A percentile compares a stretch with the other conserved stretches of the same genome.
These are phyloP conservation scores for Fusarium succisae DNA, from an alignment of 2,329 filamentous ascomycete genomes.

Conservation along the genomic window DNA sequence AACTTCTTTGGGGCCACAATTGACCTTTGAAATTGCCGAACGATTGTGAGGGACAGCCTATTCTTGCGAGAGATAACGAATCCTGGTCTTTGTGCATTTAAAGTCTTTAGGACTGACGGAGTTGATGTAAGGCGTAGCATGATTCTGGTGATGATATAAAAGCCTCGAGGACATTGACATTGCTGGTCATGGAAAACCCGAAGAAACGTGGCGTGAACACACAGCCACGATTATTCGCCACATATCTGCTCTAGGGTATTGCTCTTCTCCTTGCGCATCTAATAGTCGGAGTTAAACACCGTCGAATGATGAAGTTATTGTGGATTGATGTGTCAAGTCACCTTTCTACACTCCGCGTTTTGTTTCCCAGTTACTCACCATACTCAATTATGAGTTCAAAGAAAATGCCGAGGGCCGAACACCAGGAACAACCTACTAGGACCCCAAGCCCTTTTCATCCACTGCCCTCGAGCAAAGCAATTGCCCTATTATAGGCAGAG, in stretches of 20 bases:
- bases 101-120: too few relatives aligned
- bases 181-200: not conserved
- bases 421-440: fast-evolving
- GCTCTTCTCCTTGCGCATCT: not conserved
- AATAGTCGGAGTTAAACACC: not conserved
- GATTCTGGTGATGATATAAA: not conserved
- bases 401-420: not conserved
- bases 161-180: not conserved
- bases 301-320: not conserved
- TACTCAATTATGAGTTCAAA: fast-evolving
- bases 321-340: fast-evolving
- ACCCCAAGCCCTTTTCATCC: fast-evolving
- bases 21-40: not conserved
- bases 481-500: too few relatives aligned
- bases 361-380: fast-evolving
- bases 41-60: not conserved
- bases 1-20: not conserved
- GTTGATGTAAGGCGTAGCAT: not conserved
- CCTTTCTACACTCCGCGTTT: too few relatives aligned
- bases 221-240: conserved; percentile 1
- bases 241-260: not conserved
- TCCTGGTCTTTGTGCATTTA: fast-evolving
- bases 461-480: fast-evolving
- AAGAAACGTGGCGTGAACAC: not conserved
- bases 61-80: fast-evolving